Base-by-base conservation (phyloP, 805 yeast genomes). In the Pichia nakasei region DNA sequence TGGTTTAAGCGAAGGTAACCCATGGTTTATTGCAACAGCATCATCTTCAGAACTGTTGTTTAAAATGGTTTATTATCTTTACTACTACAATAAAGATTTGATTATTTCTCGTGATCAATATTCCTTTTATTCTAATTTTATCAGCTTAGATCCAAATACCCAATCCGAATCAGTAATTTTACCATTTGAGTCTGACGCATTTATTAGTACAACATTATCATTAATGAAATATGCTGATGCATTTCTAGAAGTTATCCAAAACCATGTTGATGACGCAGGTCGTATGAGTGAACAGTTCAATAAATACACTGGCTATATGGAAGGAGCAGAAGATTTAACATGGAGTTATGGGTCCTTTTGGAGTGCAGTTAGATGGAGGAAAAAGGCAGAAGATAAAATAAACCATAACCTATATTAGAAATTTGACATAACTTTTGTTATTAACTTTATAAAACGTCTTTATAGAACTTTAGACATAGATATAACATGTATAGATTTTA, bases 221-320 rank as follows among this genome's bases (percentile, higher is more conserved):
- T 55, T 82, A 45, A 64, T 80, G 47, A 54, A 61, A n/a, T 78
- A 72, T 55, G 79, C 80, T 2, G 93, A 85, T 53, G 75, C 87
- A 1, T 84, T 81, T 56, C 60, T 84, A 50, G 73, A 73, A 44
- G 70, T 78, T 22, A 67, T 80, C 34, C 70, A 73, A 54, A 68
- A 69, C 35, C 86, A 81, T 60, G 77, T 76, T 37, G 84, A 76
- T 52, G 64, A 63, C 42, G 75, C 77, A 18, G 94, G 94, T 3
- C 74, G 72, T 42, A 80, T 91, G 78, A 81, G 89, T 55, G 97
- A 91, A 63, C 96, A 91, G 58, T 86, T 87, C 61, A 86, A 85
- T 64, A 78, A 75, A 55, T 73, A 79, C 54, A 77, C 73, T 35
- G 97, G 97, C 0, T 87, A 63, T 59, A 77, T 87, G 82, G 83